Conservation (phyloP, 1,139 yeast species). For the Blastobotrys malaysiensis region DNA sequence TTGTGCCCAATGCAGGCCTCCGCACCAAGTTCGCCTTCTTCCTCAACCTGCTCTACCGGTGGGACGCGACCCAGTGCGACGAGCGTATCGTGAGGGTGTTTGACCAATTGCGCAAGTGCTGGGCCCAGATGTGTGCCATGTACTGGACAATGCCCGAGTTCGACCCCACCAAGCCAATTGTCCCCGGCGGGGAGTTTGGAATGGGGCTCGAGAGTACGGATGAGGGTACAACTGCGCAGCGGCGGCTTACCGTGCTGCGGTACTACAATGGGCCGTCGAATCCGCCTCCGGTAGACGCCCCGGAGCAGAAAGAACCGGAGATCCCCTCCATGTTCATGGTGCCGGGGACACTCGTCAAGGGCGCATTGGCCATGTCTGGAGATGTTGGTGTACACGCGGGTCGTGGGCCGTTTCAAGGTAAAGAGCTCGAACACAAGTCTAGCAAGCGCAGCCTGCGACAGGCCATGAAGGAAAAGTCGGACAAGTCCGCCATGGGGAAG, state of each 20-base stretch:
- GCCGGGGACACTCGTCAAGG: background rate
- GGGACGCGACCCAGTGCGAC: slow-evolving; percentile 25
- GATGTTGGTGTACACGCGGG: background rate
- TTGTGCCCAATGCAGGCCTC: slow-evolving; percentile 32
- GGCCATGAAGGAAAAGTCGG: background rate
- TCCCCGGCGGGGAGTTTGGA: slow-evolving; percentile 25
- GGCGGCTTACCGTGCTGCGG: slow-evolving; percentile 29
- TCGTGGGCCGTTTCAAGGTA: background rate
- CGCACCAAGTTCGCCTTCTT: slow-evolving; percentile 29
- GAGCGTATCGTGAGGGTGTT: slow-evolving; percentile 28
- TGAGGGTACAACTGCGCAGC: slow-evolving; percentile 12
- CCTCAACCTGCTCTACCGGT: slow-evolving; percentile 28
- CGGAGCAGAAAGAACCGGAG: background rate
- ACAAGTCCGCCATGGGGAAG: background rate
- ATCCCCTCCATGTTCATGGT: background rate
- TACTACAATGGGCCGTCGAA: slow-evolving; percentile 28
- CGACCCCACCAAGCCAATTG: background rate
- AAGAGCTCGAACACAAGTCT: background rate
- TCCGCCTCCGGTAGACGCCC: slow-evolving; percentile 21
- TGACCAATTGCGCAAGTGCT: slow-evolving; percentile 34
- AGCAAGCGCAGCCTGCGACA: background rate
- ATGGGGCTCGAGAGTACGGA: slow-evolving; percentile 7
- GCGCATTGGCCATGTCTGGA: background rate
- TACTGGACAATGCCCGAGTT: slow-evolving; percentile 32
- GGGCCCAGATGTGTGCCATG: slow-evolving; percentile 32